Evolutionary conservation across 257 asterid genomes (phyloP).

Genomic region (Salvia miltiorrhiza): DNA sequence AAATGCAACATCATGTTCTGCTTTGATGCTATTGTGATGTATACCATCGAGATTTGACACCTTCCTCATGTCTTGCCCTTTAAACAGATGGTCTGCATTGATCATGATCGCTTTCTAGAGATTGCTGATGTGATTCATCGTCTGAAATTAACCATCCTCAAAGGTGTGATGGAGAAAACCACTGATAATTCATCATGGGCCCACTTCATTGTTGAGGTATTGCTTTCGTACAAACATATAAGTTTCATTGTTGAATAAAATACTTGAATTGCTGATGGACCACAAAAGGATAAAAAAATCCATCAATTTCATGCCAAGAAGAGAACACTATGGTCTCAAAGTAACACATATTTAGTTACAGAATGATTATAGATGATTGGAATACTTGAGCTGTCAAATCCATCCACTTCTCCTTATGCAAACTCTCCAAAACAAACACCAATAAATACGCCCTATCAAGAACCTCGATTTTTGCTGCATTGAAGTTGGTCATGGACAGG

Average conservation of each 20-base stretch:
- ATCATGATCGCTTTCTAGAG: constrained; percentile 71
- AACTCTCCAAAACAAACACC: background rate
- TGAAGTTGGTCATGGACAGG: background rate
- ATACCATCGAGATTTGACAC: background rate
- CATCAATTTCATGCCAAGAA: background rate
- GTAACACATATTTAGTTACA: background rate
- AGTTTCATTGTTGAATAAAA: background rate
- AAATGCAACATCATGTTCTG: background rate
- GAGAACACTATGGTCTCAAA: background rate
- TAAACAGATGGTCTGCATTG: constrained; percentile 68
- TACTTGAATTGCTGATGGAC: background rate
- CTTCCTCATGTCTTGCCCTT: constrained; percentile 15
- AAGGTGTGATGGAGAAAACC: constrained; percentile 65
- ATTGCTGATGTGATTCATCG: constrained; percentile 80
- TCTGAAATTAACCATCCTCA: constrained; percentile 59
- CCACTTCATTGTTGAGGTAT: constrained; percentile 84
- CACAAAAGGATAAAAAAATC: no score
- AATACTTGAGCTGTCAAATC: background rate
- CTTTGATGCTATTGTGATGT: background rate
- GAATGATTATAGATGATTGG: constrained; percentile 1
- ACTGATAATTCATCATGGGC: constrained; percentile 60
- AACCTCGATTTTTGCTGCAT: background rate
- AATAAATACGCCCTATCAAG: background rate
- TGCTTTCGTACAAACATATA: background rate
- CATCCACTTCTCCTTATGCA: background rate